phyloP scores from a whole-genome alignment of 169 alveolate species.

The Cryptosporidium andersoni region DNA sequence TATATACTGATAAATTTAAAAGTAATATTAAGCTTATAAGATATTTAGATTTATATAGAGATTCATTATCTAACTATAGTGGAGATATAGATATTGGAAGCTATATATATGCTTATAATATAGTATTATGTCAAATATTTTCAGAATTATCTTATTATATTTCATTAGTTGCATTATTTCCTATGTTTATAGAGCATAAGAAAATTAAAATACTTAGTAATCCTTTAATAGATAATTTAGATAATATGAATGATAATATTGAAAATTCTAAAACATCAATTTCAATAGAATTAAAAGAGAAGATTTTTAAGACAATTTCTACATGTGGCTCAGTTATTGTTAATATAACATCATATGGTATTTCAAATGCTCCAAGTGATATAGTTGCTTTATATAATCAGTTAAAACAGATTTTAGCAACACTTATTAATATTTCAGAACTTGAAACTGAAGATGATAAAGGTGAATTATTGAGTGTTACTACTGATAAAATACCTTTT shows the following conservation, averaged over 20 bases:
- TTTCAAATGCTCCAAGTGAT: slow-evolving; percentile 18
- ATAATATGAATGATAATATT: slow-evolving; percentile 7
- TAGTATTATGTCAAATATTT: slow-evolving; percentile 3
- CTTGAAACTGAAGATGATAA: not conserved
- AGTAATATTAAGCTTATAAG: not conserved
- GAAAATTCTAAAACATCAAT: slow-evolving; percentile 27
- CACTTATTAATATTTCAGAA: slow-evolving; percentile 3
- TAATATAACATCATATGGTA: slow-evolving; percentile 7
- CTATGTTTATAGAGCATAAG: slow-evolving; percentile 11
- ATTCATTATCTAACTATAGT: not conserved
- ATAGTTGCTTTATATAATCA: slow-evolving; percentile 25
- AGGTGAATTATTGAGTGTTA: not conserved
- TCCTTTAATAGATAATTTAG: not conserved
- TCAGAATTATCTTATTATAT: slow-evolving; percentile 22
- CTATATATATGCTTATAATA: not conserved
- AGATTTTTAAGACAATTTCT: slow-evolving; percentile 6
- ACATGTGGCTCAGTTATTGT: slow-evolving; percentile 17
- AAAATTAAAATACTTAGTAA: not conserved
- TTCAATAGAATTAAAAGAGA: not conserved
- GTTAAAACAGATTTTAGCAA: slow-evolving; percentile 16
- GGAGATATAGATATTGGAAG: slow-evolving; percentile 15
- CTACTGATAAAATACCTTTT: not conserved
- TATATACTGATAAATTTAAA: slow-evolving; percentile 1
- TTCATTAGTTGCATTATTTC: slow-evolving; percentile 29
- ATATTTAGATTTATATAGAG: not conserved